A percentile compares a stretch with the other conserved stretches of the same genome.
Evolutionary conservation across 2,329 filamentous ascomycete species (phyloP).

Genomic region (Colletotrichum eleusines): DNA sequence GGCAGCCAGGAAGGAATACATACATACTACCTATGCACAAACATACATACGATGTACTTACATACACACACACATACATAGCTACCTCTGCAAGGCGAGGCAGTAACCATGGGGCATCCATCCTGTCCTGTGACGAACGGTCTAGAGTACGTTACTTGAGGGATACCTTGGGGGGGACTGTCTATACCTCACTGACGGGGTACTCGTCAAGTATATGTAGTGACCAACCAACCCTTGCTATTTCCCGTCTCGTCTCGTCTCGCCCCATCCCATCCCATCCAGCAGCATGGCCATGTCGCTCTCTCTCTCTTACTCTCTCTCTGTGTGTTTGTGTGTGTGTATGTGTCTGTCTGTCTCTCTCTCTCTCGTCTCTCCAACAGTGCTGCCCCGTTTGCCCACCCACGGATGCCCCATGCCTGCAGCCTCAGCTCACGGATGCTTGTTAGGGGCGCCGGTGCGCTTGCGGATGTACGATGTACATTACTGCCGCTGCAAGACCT

Average conservation of each 20-base stretch:
- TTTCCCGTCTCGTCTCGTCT: conserved; percentile 21
- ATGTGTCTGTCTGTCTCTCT: too few relatives aligned
- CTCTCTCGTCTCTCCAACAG: too few relatives aligned
- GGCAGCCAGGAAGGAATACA: too few relatives aligned
- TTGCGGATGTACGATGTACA: too few relatives aligned
- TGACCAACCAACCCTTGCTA: conserved; percentile 14
- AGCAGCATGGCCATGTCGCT: background rate
- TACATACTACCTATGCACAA: too few relatives aligned
- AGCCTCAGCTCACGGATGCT: conserved; percentile 18
- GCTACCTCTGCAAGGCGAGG: background rate
- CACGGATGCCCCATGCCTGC: background rate
- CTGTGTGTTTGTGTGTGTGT: too few relatives aligned
- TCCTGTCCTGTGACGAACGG: conserved; percentile 2
- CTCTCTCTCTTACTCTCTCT: background rate
- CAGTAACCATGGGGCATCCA: background rate
- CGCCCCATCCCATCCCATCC: background rate
- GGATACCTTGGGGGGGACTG: background rate
- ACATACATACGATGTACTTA: too few relatives aligned
- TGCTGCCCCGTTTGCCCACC: too few relatives aligned
- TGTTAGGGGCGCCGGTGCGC: conserved; percentile 21
- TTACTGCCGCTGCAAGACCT: conserved; percentile 20
- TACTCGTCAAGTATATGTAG: too few relatives aligned
- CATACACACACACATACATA: too few relatives aligned
- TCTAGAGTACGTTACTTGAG: background rate
- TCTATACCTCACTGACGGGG: background rate